Conservation (phyloP, 169 alveolate species). For the Nephromyces sp. region DNA sequence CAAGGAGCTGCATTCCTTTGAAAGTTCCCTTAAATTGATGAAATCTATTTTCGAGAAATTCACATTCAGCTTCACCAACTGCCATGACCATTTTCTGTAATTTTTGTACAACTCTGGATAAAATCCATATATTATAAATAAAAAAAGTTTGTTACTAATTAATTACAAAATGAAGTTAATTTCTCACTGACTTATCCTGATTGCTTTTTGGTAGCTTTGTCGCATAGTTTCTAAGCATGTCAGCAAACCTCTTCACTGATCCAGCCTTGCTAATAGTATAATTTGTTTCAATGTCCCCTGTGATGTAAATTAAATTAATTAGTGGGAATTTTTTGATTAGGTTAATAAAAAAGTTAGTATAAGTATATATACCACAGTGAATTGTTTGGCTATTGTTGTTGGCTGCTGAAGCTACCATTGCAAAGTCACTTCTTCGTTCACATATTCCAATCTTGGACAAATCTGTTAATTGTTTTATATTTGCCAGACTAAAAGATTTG, state of each 20-base stretch:
- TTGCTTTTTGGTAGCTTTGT: constrained; percentile 51
- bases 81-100: constrained; percentile 72
- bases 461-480: constrained; percentile 24
- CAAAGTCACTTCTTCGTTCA: constrained; percentile 59
- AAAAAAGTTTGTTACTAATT: neutral
- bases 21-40: constrained; percentile 6
- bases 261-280: constrained; percentile 54
- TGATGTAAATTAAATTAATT: too few species aligned
- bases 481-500: neutral
- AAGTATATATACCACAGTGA: constrained; percentile 64
- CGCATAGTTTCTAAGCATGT: constrained; percentile 62
- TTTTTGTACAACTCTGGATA: constrained; percentile 7
- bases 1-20: constrained; percentile 9
- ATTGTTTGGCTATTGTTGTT: constrained; percentile 69
- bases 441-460: constrained; percentile 54
- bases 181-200: constrained; percentile 9
- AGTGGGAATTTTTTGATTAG: too few species aligned
- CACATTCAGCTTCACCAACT: constrained; percentile 66
- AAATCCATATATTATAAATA: constrained; percentile 32
- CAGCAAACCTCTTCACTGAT: constrained; percentile 65
- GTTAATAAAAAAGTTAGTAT: too few species aligned
- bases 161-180: neutral
- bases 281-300: constrained; percentile 63
- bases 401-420: constrained; percentile 66
- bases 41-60: constrained; percentile 51